Percentiles rank a stretch among this genome's conserved stretches.
phyloP scores from a whole-genome alignment of 2,329 filamentous ascomycete genomes.

The Huntiella decipiens region DNA sequence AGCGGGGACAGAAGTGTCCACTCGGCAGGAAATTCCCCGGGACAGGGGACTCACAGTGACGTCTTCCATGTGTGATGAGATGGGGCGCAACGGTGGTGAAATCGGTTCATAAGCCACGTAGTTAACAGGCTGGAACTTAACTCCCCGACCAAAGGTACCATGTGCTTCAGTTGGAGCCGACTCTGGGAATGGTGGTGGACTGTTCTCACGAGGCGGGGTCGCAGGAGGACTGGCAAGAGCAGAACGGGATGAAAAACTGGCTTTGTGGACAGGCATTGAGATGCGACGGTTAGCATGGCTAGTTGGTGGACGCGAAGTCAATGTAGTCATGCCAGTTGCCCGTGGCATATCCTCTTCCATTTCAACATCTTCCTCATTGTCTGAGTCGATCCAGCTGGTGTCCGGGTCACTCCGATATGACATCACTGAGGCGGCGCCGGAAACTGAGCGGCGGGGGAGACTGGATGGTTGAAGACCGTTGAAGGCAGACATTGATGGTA shows the following conservation, averaged over 20 bases:
- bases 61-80: neutral
- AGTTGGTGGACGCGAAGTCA: neutral
- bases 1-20: too few relatives aligned
- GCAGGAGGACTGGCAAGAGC: conserved; percentile 4
- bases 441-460: neutral
- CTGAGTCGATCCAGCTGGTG: conserved; percentile 22
- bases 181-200: conserved; percentile 2
- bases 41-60: too few relatives aligned
- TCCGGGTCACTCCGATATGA: conserved; percentile 11
- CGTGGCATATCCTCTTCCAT: conserved; percentile 10
- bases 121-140: neutral
- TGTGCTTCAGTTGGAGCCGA: too few relatives aligned
- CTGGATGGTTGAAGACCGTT: neutral
- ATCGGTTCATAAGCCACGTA: conserved; percentile 4
- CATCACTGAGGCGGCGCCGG: neutral
- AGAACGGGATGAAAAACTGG: conserved; percentile 3
- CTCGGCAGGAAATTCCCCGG: too few relatives aligned
- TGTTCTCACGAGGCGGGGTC: conserved; percentile 5
- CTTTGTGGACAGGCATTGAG: neutral
- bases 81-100: conserved; percentile 4
- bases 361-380: conserved; percentile 18
- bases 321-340: neutral
- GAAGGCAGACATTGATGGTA: too few relatives aligned
- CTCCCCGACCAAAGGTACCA: neutral
- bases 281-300: neutral